Evolutionary conservation across 169 alveolate species (phyloP).

Genomic region (Plasmodium coatneyi): DNA sequence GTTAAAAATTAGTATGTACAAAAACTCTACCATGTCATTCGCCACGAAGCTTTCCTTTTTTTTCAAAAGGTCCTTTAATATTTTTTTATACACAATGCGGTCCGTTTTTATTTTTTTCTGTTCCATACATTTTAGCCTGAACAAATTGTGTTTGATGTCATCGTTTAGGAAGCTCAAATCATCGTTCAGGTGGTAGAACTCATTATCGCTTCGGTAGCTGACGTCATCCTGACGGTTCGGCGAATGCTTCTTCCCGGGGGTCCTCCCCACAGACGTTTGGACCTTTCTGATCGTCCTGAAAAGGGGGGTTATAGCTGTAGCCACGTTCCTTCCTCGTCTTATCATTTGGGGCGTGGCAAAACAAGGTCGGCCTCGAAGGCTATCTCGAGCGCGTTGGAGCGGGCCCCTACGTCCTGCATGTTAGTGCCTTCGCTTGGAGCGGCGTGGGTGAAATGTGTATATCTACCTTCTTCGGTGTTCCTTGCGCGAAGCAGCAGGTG

Average conservation of each 20-base stretch:
- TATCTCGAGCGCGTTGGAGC: background rate
- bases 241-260: background rate
- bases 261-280: slow-evolving; percentile 24
- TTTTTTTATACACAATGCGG: slow-evolving; percentile 63
- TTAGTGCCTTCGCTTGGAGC: background rate
- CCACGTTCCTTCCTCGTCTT: slow-evolving; percentile 16
- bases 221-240: slow-evolving; percentile 6
- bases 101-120: slow-evolving; percentile 74
- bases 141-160: slow-evolving; percentile 61
- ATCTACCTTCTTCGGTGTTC: background rate
- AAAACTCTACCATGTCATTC: slow-evolving; percentile 37
- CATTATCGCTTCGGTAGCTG: slow-evolving; percentile 7
- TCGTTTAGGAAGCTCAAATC: slow-evolving; percentile 33
- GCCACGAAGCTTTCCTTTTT: slow-evolving; percentile 61
- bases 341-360: slow-evolving; percentile 23
- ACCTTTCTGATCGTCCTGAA: slow-evolving; percentile 2
- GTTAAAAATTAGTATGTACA: slow-evolving; percentile 60
- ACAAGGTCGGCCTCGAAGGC: background rate
- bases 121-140: slow-evolving; percentile 69
- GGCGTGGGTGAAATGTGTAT: background rate
- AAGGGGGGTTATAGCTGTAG: background rate
- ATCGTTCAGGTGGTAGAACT: background rate
- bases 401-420: background rate
- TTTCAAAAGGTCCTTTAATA: slow-evolving; percentile 60
- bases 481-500: background rate